These are phyloP conservation scores for Coccomyxa sp. DNA, from an alignment of 139 green algal genomes.

Conservation along the genomic window DNA sequence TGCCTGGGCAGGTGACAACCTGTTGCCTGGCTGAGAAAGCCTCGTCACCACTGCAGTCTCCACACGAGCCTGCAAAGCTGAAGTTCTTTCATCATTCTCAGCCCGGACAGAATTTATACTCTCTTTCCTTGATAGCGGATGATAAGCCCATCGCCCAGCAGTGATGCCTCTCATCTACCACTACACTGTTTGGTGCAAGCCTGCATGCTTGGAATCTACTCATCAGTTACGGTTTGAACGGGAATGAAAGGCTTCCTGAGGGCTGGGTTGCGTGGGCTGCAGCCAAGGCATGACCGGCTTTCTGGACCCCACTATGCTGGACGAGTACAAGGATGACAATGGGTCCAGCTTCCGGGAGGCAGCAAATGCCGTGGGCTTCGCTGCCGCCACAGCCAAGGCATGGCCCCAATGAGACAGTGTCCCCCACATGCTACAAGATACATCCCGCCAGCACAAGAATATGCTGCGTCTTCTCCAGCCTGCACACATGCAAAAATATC, in stretches of 20 bases:
- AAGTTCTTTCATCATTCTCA: too few relatives aligned
- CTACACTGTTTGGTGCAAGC: too few relatives aligned
- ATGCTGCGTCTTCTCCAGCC: neutral
- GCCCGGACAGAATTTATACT: too few relatives aligned
- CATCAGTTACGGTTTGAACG: too few relatives aligned
- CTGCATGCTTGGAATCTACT: too few relatives aligned
- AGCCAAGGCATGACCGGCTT: conserved; percentile 48
- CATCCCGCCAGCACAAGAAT: neutral
- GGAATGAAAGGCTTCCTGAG: too few relatives aligned
- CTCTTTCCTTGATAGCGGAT: too few relatives aligned
- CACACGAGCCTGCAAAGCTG: neutral
- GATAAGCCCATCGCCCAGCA: too few relatives aligned
- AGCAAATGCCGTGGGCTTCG: conserved; percentile 1
- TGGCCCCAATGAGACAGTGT: too few relatives aligned
- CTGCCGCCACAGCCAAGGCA: conserved; percentile 6
- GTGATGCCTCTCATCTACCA: too few relatives aligned
- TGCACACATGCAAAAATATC: neutral
- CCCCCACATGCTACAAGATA: too few relatives aligned
- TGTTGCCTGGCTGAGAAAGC: neutral
- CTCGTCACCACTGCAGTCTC: neutral
- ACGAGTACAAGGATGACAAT: conserved; percentile 51
- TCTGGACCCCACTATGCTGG: conserved; percentile 35
- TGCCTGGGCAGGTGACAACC: conserved; percentile 65
- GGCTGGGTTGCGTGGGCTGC: conserved; percentile 3
- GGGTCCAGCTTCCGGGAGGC: conserved; percentile 64